Evolutionary conservation across 257 asterid species (phyloP).

Genomic region (Cinchona pubescens): DNA sequence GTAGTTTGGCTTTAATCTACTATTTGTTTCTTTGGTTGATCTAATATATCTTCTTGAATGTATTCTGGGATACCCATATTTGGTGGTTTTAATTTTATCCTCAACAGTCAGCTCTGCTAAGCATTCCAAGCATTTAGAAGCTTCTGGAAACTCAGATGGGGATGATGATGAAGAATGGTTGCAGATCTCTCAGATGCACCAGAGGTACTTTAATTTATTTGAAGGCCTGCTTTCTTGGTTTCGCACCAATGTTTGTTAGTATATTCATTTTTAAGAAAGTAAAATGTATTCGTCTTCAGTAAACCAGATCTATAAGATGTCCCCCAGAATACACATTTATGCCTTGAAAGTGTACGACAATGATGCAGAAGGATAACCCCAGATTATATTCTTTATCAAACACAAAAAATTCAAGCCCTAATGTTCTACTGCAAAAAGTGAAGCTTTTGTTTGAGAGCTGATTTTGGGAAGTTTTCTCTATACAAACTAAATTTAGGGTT

Average conservation of each 20-base stretch:
- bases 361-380: background rate
- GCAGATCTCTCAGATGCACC: slow-evolving; percentile 66
- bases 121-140: slow-evolving; percentile 38
- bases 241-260: background rate
- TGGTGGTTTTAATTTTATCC: slow-evolving; percentile 16
- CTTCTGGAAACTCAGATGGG: slow-evolving; percentile 39
- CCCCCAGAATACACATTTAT: background rate
- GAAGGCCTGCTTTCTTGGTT: background rate
- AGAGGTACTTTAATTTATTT: slow-evolving; percentile 43
- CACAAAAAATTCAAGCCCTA: background rate
- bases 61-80: slow-evolving; percentile 12
- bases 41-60: background rate
- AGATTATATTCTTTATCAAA: no score
- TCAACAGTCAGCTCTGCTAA: slow-evolving; percentile 35
- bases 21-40: background rate
- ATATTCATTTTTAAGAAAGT: background rate
- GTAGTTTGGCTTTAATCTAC: background rate
- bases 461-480: slow-evolving; percentile 7
- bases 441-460: background rate
- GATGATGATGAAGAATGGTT: slow-evolving; percentile 73
- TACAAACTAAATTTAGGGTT: slow-evolving; percentile 4
- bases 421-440: background rate
- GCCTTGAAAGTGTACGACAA: background rate
- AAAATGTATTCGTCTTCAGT: background rate
- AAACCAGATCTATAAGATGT: background rate